A percentile compares a stretch with the other conserved stretches of the same genome.
These are phyloP conservation scores for Tagetes patula DNA, from an alignment of 129 eudicot species.

Conservation along the genomic window DNA sequence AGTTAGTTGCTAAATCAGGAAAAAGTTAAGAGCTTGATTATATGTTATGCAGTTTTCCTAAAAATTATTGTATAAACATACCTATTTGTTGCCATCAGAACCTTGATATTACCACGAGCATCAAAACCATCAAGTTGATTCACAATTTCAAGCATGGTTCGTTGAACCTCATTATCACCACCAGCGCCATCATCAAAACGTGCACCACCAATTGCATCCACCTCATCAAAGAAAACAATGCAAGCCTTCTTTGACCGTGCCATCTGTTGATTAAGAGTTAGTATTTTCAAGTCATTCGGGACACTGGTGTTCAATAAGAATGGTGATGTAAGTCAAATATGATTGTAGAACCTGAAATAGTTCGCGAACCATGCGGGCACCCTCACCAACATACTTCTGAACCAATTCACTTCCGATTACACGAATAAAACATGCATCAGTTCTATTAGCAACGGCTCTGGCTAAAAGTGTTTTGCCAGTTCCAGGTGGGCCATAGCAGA, in stretches of 20 bases:
- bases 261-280: constrained; percentile 54
- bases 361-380: constrained; percentile 98
- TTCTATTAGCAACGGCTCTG: constrained; percentile 92
- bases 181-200: constrained; percentile 95
- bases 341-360: constrained; percentile 68
- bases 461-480: constrained; percentile 96
- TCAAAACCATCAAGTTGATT: constrained; percentile 99
- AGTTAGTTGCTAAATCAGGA: background rate
- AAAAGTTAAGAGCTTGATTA: too few species aligned
- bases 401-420: constrained; percentile 96
- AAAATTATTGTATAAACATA: constrained; percentile 15
- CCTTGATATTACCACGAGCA: constrained; percentile 95
- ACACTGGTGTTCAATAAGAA: background rate
- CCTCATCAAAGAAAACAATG: constrained; percentile 86
- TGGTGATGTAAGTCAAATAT: background rate
- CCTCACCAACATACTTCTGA: constrained; percentile 96
- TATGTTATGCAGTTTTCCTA: background rate
- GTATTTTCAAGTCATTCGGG: background rate
- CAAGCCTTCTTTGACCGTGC: constrained; percentile 97
- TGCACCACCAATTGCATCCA: constrained; percentile 98
- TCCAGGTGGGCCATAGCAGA: constrained; percentile 99
- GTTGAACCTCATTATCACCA: constrained; percentile 96
- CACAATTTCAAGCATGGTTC: constrained; percentile 98
- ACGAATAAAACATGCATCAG: constrained; percentile 95
- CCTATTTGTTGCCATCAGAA: constrained; percentile 99